Percentiles rank a stretch among this genome's conserved stretches.
phyloP scores from a whole-genome alignment of 2,329 filamentous ascomycete genomes.

The Fusarium mangiferae region DNA sequence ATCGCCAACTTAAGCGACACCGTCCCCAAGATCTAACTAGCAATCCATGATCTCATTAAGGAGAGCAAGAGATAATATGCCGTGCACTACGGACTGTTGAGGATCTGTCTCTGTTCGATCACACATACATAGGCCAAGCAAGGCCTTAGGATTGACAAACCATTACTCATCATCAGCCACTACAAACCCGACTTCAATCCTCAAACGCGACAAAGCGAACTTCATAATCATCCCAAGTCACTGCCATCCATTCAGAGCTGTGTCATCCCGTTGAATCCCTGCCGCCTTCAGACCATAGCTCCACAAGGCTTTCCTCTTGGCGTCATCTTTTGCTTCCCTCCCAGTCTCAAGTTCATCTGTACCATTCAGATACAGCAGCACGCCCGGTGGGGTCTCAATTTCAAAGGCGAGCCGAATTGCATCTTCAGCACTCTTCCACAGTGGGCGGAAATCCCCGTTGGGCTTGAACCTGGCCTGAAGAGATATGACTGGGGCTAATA shows the following conservation, averaged over 20 bases:
- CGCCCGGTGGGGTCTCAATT: conserved; percentile 40
- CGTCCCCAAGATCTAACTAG: not conserved
- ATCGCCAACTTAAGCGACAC: not conserved
- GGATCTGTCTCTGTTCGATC: not conserved
- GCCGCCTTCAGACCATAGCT: conserved; percentile 43
- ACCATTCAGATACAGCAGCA: conserved; percentile 50
- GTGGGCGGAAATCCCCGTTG: conserved; percentile 46
- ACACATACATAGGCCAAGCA: not conserved
- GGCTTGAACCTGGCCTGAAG: conserved; percentile 41
- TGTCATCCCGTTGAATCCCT: conserved; percentile 42
- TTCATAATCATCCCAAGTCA: conserved; percentile 16
- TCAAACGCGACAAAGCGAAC: not conserved
- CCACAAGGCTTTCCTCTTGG: conserved; percentile 48
- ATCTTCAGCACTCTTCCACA: conserved; percentile 49
- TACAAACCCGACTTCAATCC: not conserved
- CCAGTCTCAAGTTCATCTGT: conserved; percentile 43
- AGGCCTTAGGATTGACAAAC: not conserved
- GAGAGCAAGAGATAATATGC: conserved; percentile 3
- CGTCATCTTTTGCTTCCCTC: conserved; percentile 45
- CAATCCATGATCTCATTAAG: not conserved
- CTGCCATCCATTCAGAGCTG: conserved; percentile 43
- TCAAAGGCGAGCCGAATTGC: conserved; percentile 48
- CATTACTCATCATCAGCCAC: not conserved
- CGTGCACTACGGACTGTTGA: not conserved
- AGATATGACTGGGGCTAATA: conserved; percentile 40